Evolutionary conservation across 1,284 basidiomycete species (phyloP).

Genomic region (Cryptococcus neoformans): DNA sequence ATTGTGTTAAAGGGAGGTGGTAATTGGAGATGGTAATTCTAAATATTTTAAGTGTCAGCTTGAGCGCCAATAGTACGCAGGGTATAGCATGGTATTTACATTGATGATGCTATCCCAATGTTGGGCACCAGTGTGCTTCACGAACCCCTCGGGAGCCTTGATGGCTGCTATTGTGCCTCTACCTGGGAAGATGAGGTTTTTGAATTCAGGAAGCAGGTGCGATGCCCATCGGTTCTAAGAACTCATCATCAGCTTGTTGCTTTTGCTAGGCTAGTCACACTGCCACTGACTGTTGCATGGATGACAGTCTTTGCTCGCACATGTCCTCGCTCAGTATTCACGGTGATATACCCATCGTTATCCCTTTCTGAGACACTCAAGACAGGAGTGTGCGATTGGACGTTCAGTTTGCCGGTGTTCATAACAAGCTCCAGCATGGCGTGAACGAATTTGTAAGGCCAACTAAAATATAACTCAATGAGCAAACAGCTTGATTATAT

Average conservation of each 20-base stretch:
- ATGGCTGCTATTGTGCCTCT: conserved; percentile 22
- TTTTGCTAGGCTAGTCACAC: neutral
- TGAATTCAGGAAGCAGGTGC: conserved; percentile 20
- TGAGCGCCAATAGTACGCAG: neutral
- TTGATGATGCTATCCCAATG: conserved; percentile 25
- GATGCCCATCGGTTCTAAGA: conserved; percentile 25
- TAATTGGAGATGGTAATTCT: conserved; percentile 27
- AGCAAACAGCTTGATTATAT: neutral
- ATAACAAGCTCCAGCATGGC: conserved; percentile 13
- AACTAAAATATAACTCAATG: conserved; percentile 1
- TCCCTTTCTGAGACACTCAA: conserved; percentile 8
- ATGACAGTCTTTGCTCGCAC: conserved; percentile 20
- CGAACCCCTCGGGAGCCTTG: conserved; percentile 16
- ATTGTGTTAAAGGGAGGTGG: conserved; percentile 24
- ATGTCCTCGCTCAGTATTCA: conserved; percentile 18
- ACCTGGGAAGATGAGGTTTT: conserved; percentile 16
- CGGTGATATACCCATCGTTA: conserved; percentile 15
- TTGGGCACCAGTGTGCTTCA: conserved; percentile 18
- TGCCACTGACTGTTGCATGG: conserved; percentile 18
- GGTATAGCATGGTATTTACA: conserved; percentile 7
- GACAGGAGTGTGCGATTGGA: conserved; percentile 18
- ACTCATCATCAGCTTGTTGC: neutral
- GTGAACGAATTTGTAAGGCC: conserved; percentile 29
- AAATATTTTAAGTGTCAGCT: neutral
- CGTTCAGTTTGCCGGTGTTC: conserved; percentile 9